Evolutionary conservation across 805 yeast species (phyloP).

Genomic region (Candida oleophila): DNA sequence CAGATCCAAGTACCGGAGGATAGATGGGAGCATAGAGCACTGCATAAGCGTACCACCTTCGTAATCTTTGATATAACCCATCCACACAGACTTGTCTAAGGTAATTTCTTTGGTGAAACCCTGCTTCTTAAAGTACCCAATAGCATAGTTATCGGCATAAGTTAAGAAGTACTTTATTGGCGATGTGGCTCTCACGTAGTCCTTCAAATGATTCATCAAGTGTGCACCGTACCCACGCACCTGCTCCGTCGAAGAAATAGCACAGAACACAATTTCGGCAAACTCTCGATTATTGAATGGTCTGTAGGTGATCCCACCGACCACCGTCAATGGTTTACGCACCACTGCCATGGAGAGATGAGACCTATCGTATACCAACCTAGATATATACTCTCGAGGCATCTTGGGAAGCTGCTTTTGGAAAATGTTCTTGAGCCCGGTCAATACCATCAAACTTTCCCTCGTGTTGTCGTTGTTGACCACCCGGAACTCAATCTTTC

Average conservation of each 20-base stretch:
- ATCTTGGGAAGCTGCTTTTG: conserved; percentile 97
- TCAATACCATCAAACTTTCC: conserved; percentile 86
- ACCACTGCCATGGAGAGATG: conserved; percentile 97
- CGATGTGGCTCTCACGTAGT: conserved; percentile 86
- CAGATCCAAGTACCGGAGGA: conserved; percentile 80
- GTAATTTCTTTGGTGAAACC: conserved; percentile 96
- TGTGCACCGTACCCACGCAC: conserved; percentile 99
- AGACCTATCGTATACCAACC: conserved; percentile 90
- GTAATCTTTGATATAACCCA: conserved; percentile 98
- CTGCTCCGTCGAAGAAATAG: conserved; percentile 95
- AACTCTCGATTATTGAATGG: conserved; percentile 89
- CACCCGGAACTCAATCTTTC: conserved; percentile 90
- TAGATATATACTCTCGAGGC: conserved; percentile 96
- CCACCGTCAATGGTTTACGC: conserved; percentile 88
- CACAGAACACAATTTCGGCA: conserved; percentile 98
- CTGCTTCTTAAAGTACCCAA: conserved; percentile 97
- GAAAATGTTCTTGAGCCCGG: conserved; percentile 93
- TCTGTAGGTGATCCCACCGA: conserved; percentile 95
- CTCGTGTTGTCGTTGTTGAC: conserved; percentile 90
- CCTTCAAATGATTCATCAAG: conserved; percentile 95
- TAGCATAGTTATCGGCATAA: conserved; percentile 98
- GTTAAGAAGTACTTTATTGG: conserved; percentile 85
- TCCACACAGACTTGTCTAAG: conserved; percentile 83
- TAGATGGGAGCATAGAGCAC: conserved; percentile 86
- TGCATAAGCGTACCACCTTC: conserved; percentile 99